Evolutionary conservation across 768 basidiomycete species (phyloP).

Genomic region (Tubosaeta sp.): DNA sequence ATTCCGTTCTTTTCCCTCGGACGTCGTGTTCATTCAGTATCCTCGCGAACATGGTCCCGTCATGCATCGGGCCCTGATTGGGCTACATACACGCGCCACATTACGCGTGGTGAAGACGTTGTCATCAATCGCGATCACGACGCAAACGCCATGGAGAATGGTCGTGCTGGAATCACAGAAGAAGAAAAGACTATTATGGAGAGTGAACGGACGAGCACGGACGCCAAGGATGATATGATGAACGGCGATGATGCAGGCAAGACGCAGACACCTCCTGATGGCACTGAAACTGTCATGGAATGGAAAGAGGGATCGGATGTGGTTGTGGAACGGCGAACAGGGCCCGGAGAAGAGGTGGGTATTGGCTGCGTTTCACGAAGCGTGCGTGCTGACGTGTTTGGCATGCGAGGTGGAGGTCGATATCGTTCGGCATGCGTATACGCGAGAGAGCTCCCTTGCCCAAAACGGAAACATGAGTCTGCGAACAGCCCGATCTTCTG

Average conservation of each 20-base stretch:
- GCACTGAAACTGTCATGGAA: constrained; percentile 39
- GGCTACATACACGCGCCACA: constrained; percentile 70
- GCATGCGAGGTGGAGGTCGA: constrained; percentile 56
- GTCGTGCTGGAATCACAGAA: constrained; percentile 29
- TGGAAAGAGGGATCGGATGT: constrained; percentile 71
- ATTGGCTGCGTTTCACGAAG: not conserved
- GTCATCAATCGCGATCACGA: constrained; percentile 78
- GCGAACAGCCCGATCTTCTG: constrained; percentile 6
- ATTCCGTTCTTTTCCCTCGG: constrained; percentile 95
- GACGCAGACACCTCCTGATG: constrained; percentile 43
- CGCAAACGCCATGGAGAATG: constrained; percentile 46
- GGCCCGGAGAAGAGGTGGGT: constrained; percentile 66
- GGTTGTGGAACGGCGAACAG: constrained; percentile 56
- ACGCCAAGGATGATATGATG: constrained; percentile 3
- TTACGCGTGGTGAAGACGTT: constrained; percentile 70
- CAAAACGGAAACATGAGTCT: not conserved
- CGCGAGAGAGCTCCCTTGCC: constrained; percentile 3
- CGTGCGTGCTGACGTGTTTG: constrained; percentile 12
- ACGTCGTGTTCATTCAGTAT: constrained; percentile 74
- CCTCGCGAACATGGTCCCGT: constrained; percentile 87
- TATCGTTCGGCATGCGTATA: constrained; percentile 46
- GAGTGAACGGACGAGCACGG: constrained; percentile 22
- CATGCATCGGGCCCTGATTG: constrained; percentile 74
- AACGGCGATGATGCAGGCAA: constrained; percentile 19
- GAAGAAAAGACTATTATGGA: constrained; percentile 26